Conservation (phyloP, 2,329 filamentous ascomycete genomes). For the Chaetomiaceae sp. region DNA sequence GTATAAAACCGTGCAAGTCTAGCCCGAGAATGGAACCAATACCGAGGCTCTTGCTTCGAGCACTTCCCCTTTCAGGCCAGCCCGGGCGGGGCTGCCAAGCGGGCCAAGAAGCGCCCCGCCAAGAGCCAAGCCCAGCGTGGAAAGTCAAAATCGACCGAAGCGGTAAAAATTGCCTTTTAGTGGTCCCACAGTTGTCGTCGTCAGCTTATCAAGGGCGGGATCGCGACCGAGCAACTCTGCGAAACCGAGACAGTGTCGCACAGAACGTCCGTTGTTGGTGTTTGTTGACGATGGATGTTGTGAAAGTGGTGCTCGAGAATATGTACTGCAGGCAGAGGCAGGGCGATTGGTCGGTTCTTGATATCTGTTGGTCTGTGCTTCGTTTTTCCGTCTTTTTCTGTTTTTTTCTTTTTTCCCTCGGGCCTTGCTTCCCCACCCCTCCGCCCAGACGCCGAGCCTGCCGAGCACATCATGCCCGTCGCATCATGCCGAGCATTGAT, state of each 20-base stretch:
- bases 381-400: too few relatives aligned
- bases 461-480: too few relatives aligned
- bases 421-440: neutral
- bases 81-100: neutral
- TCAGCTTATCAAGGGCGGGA: slow-evolving; percentile 17
- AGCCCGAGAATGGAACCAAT: slow-evolving; percentile 1
- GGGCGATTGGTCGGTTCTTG: too few relatives aligned
- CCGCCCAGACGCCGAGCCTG: too few relatives aligned
- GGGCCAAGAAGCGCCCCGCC: slow-evolving; percentile 9
- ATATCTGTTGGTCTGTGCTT: too few relatives aligned
- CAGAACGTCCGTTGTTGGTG: too few relatives aligned
- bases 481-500: too few relatives aligned
- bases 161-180: slow-evolving; percentile 4
- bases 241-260: too few relatives aligned
- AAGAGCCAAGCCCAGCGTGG: slow-evolving; percentile 16
- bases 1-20: slow-evolving; percentile 1
- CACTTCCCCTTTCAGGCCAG: neutral
- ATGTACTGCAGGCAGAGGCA: too few relatives aligned
- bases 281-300: too few relatives aligned
- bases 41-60: slow-evolving; percentile 3
- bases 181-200: slow-evolving; percentile 15
- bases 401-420: too few relatives aligned
- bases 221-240: neutral
- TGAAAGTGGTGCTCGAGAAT: too few relatives aligned
- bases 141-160: slow-evolving; percentile 1